Evolutionary conservation across 1,284 basidiomycete species (phyloP).

Genomic region (Leccinum cinnamomeum): DNA sequence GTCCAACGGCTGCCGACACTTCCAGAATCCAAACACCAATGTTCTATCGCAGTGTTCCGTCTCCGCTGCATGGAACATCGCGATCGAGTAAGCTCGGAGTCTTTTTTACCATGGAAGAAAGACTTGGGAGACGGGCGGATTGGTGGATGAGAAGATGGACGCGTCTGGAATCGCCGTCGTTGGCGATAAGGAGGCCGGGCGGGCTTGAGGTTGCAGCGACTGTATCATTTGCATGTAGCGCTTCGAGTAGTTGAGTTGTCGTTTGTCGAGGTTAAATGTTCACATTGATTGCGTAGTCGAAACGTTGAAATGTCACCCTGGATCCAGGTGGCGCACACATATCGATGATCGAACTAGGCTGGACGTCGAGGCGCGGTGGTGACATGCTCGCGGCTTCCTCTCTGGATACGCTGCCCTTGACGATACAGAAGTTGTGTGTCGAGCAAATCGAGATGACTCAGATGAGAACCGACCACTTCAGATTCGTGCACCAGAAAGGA

Average conservation of each 20-base stretch:
- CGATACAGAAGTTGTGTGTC: slow-evolving; percentile 1
- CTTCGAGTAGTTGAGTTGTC: slow-evolving; percentile 91
- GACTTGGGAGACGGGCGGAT: slow-evolving; percentile 88
- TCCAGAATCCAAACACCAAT: slow-evolving; percentile 79
- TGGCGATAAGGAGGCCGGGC: slow-evolving; percentile 81
- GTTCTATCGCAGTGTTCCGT: slow-evolving; percentile 96
- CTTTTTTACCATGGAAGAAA: slow-evolving; percentile 83
- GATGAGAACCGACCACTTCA: slow-evolving; percentile 70
- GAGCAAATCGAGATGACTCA: background rate
- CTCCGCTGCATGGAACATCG: slow-evolving; percentile 97
- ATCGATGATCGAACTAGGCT: slow-evolving; percentile 84
- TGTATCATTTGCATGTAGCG: slow-evolving; percentile 73
- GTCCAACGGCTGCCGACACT: slow-evolving; percentile 85
- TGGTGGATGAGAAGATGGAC: slow-evolving; percentile 98
- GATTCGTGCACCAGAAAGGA: slow-evolving; percentile 98
- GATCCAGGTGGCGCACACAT: slow-evolving; percentile 99
- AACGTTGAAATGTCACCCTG: slow-evolving; percentile 62
- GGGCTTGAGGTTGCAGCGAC: slow-evolving; percentile 63
- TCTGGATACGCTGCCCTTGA: slow-evolving; percentile 89
- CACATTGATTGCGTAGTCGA: background rate
- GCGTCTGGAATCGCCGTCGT: slow-evolving; percentile 91
- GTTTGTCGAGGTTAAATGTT: slow-evolving; percentile 29
- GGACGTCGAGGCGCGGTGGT: slow-evolving; percentile 93
- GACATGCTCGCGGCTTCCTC: slow-evolving; percentile 99
- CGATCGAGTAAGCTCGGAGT: slow-evolving; percentile 73